phyloP scores from a whole-genome alignment of 2,329 filamentous ascomycete species.

The Blumeria hordei region DNA sequence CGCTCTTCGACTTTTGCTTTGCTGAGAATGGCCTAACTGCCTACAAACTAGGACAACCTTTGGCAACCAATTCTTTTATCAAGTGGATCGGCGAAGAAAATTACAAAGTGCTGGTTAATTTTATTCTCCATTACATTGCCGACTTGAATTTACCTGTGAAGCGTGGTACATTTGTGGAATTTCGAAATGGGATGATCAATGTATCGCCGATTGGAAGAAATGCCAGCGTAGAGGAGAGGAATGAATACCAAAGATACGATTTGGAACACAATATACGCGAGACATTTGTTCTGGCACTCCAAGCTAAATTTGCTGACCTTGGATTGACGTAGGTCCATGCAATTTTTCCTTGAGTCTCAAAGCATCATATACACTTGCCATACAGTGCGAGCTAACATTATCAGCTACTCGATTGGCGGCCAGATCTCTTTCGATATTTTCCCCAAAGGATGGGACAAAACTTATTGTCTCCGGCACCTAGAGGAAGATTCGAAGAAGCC shows the following conservation, averaged over 20 bases:
- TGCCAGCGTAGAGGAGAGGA: conserved; percentile 54
- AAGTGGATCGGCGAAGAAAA: conserved; percentile 62
- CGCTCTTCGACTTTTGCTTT: conserved; percentile 95
- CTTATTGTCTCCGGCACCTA: conserved; percentile 76
- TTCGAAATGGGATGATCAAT: conserved; percentile 82
- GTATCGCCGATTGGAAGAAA: conserved; percentile 68
- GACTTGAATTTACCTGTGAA: conserved; percentile 67
- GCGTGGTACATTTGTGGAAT: conserved; percentile 68
- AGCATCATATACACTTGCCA: too few species aligned
- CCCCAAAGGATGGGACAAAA: conserved; percentile 95
- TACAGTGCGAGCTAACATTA: background rate
- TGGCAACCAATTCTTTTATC: conserved; percentile 72
- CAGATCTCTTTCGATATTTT: conserved; percentile 98
- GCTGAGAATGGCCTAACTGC: conserved; percentile 89
- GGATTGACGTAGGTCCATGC: conserved; percentile 48
- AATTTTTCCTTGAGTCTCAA: background rate
- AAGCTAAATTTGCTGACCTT: conserved; percentile 58
- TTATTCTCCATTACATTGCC: conserved; percentile 59
- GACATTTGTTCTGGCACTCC: conserved; percentile 52
- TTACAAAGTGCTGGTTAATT: conserved; percentile 58
- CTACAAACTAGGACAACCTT: conserved; percentile 53
- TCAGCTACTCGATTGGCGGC: conserved; percentile 75
- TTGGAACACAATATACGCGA: conserved; percentile 50
- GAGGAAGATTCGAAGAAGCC: conserved; percentile 51
- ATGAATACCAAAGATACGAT: conserved; percentile 66